Evolutionary conservation across 2,329 filamentous ascomycete species (phyloP).

Genomic region (Balansia obtecta): DNA sequence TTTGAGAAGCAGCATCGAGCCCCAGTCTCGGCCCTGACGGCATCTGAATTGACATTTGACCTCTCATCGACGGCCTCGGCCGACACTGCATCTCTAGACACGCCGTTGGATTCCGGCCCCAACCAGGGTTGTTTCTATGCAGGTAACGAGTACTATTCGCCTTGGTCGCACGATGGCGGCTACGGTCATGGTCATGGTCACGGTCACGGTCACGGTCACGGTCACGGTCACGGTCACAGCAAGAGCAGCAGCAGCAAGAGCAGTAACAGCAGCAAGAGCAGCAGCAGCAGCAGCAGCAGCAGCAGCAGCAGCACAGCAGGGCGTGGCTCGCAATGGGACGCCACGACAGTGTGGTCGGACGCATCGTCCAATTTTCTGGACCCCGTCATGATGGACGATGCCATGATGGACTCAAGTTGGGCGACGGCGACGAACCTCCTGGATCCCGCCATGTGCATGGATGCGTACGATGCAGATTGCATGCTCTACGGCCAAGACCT

Average conservation of each 20-base stretch:
- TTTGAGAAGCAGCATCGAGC: too few species aligned
- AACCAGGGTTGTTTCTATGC: conserved; percentile 1
- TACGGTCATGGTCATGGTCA: too few species aligned
- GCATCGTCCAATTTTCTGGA: conserved; percentile 4
- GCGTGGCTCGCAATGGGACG: conserved; percentile 4
- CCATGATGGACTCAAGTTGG: conserved; percentile 2
- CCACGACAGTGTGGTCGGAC: conserved; percentile 7
- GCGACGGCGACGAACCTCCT: neutral
- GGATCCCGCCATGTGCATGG: conserved; percentile 3
- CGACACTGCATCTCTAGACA: neutral
- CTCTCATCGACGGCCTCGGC: conserved; percentile 1
- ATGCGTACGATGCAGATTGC: conserved; percentile 2
- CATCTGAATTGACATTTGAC: conserved; percentile 4
- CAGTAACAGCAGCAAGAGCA: neutral
- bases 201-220: neutral
- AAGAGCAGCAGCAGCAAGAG: neutral
- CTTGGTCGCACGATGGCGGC: conserved; percentile 2
- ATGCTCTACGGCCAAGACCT: conserved; percentile 2
- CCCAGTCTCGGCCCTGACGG: neutral
- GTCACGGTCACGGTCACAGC: neutral
- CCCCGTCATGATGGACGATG: conserved; percentile 3
- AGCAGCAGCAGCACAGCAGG: neutral
- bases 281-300: neutral
- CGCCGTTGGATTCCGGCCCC: neutral
- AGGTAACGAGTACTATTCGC: conserved; percentile 2